Percentiles rank a stretch among this genome's conserved stretches.
phyloP scores from a whole-genome alignment of 208 protist genomes.

The Acanthamoeba triangularis region DNA sequence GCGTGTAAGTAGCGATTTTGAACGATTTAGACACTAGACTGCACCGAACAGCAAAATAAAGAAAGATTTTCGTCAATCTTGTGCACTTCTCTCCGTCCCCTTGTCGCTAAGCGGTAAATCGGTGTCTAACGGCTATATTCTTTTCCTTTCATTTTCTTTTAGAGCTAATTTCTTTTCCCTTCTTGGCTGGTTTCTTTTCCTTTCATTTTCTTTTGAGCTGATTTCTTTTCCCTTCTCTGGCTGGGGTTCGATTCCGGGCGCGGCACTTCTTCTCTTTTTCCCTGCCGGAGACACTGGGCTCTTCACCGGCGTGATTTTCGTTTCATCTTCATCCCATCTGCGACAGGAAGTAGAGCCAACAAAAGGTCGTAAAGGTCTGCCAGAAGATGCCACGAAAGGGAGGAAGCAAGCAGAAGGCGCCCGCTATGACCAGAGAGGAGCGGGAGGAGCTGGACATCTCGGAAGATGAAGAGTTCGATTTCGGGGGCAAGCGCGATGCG shows the following conservation, averaged over 20 bases:
- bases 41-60: not conserved
- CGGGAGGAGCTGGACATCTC: slow-evolving; percentile 47
- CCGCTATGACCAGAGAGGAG: not conserved
- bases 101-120: not conserved
- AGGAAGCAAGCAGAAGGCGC: not conserved
- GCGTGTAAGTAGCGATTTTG: slow-evolving; percentile 71
- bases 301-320: not conserved
- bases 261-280: no score
- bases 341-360: no score
- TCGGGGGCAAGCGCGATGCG: not conserved
- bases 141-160: not conserved
- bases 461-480: slow-evolving; percentile 29
- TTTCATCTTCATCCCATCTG: not conserved
- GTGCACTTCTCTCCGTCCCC: not conserved
- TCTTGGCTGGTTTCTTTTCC: not conserved
- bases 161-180: not conserved
- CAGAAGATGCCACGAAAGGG: slow-evolving; percentile 37
- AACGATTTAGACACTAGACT: not conserved
- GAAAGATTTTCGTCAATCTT: slow-evolving; percentile 44
- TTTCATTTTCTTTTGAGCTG: no score
- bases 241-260: no score
- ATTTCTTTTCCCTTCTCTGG: no score
- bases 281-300: no score
- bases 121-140: not conserved
- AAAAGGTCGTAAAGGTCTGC: not conserved